A percentile compares a stretch with the other conserved stretches of the same genome.
Conservation (phyloP, 345 rosid genomes). For the Trapa incisa region DNA sequence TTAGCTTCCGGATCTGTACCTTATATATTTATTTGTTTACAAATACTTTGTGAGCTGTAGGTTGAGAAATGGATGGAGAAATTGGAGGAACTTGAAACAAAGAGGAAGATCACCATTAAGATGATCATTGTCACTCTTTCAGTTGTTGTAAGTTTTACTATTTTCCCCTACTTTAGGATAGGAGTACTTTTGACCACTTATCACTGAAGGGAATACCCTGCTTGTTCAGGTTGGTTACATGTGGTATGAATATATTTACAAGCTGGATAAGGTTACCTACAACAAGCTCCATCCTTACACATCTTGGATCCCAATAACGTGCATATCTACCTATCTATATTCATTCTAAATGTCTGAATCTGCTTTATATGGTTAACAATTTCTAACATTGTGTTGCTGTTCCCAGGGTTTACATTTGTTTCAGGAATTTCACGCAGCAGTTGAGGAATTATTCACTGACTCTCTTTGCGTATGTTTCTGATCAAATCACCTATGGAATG, state of each 20-base stretch:
- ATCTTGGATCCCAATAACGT: conserved; percentile 99
- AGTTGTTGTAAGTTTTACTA: conserved; percentile 38
- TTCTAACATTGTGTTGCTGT: conserved; percentile 2
- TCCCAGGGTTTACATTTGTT: conserved; percentile 76
- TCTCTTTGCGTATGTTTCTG: conserved; percentile 65
- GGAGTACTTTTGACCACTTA: not conserved
- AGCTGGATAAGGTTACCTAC: conserved; percentile 78
- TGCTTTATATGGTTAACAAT: not conserved
- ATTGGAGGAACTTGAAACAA: conserved; percentile 79
- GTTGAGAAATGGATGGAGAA: conserved; percentile 98
- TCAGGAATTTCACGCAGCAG: conserved; percentile 81
- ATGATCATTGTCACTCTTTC: conserved; percentile 39
- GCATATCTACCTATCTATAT: conserved; percentile 15
- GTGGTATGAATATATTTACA: conserved; percentile 92
- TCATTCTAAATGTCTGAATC: not conserved
- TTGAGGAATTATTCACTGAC: conserved; percentile 60
- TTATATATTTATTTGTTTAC: conserved; percentile 19
- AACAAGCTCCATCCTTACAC: conserved; percentile 96
- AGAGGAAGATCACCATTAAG: conserved; percentile 57
- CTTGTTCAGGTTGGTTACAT: conserved; percentile 65
- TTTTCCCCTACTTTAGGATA: not conserved
- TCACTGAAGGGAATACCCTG: not conserved
- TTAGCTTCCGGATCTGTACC: conserved; percentile 3
- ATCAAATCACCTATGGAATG: not conserved
- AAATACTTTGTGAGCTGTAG: conserved; percentile 32